Evolutionary conservation across 352 stramenopile species (phyloP), one percentile per base, ranked within the genome.

Genomic region (Phytophthora chlamydospora): DNA sequence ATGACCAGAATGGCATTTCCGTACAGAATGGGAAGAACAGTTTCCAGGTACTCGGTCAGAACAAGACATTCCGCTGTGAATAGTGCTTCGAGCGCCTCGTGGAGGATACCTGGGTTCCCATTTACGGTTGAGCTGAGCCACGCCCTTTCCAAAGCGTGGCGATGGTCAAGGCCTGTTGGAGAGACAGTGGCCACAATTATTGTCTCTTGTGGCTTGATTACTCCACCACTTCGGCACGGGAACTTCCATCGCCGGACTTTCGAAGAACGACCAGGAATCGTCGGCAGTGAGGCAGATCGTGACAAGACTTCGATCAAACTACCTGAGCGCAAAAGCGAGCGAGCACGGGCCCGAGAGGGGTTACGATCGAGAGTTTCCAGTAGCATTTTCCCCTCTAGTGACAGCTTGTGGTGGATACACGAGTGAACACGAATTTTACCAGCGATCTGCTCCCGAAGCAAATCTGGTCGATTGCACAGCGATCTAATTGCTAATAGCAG

Each of bases 1-100:
- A 56, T 39, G 21, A 46, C 16, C 6, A 56, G 1, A 7, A 46
- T 2, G 36, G 38, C 35, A 16, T 19, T 33, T 3, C 34, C 48
- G 12, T 45, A 36, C 2, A 56, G 0, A 11, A 42, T 31, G 6
- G 34, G 48, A 7, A 56, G 21, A 2, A 45, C 24, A 17, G 14
- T 17, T 36, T 56, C 48, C 8, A 56, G 33, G 24, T 56, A 56
- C 48, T 56, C 34, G 6, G 48, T 33, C 6, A 56, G 12, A 3
- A 56, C 27, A 14, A 56, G 35, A 16, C 36, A 56, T 32, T 56
- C 35, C 12, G 48, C 14, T 9, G 48, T 56, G 24, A 46, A 46
- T 2, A 56, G 24, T 6, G 16, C 14, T 36, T 56, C 14, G 6
- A 56, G 48, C 8, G 48, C 14, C 6, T 42, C 36, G 5, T 16